A percentile compares a stretch with the other conserved stretches of the same genome.
Evolutionary conservation across 208 protist species (phyloP).

Genomic region (Tritrichomonas foetus): DNA sequence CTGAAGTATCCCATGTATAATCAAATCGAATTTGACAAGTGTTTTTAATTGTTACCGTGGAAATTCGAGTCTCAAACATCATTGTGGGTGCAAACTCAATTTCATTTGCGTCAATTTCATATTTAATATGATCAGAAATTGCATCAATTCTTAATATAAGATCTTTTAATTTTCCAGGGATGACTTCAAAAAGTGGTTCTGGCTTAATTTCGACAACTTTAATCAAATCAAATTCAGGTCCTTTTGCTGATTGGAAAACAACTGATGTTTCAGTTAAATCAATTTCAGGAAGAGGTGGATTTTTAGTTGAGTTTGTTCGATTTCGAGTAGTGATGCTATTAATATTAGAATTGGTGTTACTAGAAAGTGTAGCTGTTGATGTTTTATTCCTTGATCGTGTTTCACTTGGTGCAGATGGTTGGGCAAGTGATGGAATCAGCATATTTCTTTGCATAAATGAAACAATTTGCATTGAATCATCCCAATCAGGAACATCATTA

Average conservation of each 20-base stretch:
- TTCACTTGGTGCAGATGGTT: not conserved
- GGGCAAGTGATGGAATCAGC: not conserved
- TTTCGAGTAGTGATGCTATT: not conserved
- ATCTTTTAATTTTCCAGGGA: not conserved
- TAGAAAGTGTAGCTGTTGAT: not conserved
- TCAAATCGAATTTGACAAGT: conserved; percentile 67
- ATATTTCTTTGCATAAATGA: not conserved
- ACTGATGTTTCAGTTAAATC: not conserved
- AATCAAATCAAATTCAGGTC: not conserved
- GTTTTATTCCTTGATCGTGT: not conserved
- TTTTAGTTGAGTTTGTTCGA: not conserved
- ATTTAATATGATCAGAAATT: conserved; percentile 45
- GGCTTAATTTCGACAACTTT: conserved; percentile 30
- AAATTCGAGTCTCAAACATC: conserved; percentile 77
- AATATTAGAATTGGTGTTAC: too few species aligned
- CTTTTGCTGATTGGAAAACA: not conserved
- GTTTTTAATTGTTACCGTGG: conserved; percentile 73
- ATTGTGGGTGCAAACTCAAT: conserved; percentile 77
- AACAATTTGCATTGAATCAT: conserved; percentile 12
- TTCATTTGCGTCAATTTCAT: conserved; percentile 47
- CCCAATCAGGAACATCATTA: not conserved
- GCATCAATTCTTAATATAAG: conserved; percentile 45
- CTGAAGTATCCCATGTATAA: conserved; percentile 60
- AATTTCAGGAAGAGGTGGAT: too few species aligned
- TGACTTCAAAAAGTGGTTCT: conserved; percentile 46